Conservation (phyloP, 352 stramenopile genomes). For the Ophiocytium majus region DNA sequence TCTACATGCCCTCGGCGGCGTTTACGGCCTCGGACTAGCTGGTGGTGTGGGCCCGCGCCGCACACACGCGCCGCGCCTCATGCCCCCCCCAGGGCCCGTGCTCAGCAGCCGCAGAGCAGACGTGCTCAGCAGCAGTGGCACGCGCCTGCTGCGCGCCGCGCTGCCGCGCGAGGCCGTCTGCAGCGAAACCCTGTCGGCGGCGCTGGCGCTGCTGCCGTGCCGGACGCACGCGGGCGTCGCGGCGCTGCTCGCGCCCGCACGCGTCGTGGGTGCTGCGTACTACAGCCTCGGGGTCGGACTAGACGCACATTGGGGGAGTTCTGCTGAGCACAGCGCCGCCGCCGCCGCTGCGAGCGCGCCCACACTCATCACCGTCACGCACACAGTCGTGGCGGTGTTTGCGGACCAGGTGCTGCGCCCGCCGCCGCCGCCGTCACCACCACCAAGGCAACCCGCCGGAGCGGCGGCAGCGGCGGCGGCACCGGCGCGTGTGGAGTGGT, state of each 20-base stretch:
- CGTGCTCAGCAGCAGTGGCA: neutral
- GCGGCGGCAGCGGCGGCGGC: neutral
- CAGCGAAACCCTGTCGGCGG: constrained; percentile 40
- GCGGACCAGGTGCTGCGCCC: constrained; percentile 2
- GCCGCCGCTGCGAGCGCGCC: neutral
- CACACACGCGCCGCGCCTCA: constrained; percentile 33
- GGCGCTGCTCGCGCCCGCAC: constrained; percentile 35
- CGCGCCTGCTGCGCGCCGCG: constrained; percentile 24
- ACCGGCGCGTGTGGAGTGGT: constrained; percentile 17
- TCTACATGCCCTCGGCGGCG: constrained; percentile 28
- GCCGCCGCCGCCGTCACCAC: neutral
- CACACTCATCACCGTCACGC: constrained; percentile 24
- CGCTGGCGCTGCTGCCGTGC: constrained; percentile 50
- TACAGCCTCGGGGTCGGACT: constrained; percentile 33
- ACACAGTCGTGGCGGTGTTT: constrained; percentile 45
- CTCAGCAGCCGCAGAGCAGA: neutral
- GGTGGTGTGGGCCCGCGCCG: constrained; percentile 36
- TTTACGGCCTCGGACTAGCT: constrained; percentile 41
- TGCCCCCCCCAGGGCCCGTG: constrained; percentile 32
- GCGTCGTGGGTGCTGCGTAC: constrained; percentile 41
- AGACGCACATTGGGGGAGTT: constrained; percentile 13
- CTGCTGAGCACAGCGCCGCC: neutral
- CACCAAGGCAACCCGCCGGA: too few relatives aligned
- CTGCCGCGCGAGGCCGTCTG: constrained; percentile 48
- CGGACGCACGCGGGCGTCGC: constrained; percentile 28